Conservation (phyloP, 73 alveolate genomes). For the Stentor coeruleus region DNA sequence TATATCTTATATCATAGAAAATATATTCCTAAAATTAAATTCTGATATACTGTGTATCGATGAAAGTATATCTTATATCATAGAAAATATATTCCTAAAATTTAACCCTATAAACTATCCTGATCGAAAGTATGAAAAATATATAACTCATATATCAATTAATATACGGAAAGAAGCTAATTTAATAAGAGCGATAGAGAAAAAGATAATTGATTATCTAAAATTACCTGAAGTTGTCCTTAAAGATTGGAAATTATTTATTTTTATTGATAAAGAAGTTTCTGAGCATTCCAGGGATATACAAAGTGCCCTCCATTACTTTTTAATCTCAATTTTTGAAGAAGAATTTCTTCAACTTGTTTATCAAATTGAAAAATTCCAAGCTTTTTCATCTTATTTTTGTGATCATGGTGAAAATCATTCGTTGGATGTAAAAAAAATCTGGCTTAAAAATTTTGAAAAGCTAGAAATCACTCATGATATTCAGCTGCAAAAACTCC, state of each 20-base stretch:
- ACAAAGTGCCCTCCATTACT: neutral
- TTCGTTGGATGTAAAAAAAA: neutral
- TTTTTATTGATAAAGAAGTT: neutral
- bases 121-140: neutral
- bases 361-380: neutral
- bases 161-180: neutral
- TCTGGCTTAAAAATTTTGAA: neutral
- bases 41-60: neutral
- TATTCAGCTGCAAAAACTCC: neutral
- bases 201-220: neutral
- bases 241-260: neutral
- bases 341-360: neutral
- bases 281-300: neutral
- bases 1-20: constrained; percentile 1
- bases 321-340: neutral
- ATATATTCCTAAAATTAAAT: neutral
- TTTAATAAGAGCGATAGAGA: neutral
- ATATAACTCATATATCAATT: neutral
- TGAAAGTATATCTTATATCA: constrained; percentile 1
- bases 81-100: neutral
- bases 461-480: neutral
- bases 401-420: neutral
- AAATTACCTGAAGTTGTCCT: neutral
- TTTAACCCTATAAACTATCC: neutral
- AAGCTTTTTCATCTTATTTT: neutral